phyloP scores from a whole-genome alignment of 2,329 filamentous ascomycete species.

The Didymella exigua region DNA sequence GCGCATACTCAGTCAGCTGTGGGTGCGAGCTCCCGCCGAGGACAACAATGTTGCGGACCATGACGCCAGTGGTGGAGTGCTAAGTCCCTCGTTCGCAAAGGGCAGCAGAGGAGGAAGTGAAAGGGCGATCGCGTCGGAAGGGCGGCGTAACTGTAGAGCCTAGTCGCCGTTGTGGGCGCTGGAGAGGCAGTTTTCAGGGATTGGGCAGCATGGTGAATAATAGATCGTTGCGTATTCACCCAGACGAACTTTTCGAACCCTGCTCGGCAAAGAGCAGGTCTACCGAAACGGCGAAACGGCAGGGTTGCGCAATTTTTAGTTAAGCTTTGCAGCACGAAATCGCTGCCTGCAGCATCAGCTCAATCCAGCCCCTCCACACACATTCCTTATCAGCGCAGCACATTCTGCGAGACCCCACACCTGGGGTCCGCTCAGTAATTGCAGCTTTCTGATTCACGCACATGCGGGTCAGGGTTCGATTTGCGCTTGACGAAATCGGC shows the following conservation, averaged over 20 bases:
- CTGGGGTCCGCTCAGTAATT: constrained; percentile 2
- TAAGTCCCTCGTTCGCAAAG: constrained; percentile 8
- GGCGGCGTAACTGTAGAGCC: constrained; percentile 14
- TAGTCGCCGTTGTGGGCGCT: constrained; percentile 33
- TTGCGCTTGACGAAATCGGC: constrained; percentile 1
- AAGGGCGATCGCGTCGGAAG: constrained; percentile 9
- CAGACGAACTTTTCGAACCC: constrained; percentile 36
- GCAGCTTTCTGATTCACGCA: constrained; percentile 6
- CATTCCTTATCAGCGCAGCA: constrained; percentile 4
- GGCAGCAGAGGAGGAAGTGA: constrained; percentile 13
- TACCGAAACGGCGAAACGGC: constrained; percentile 26
- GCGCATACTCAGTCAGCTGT: constrained; percentile 69
- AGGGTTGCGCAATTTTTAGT: constrained; percentile 27
- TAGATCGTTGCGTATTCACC: constrained; percentile 22
- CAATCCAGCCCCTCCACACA: constrained; percentile 1
- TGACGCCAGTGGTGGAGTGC: constrained; percentile 48
- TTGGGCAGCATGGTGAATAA: constrained; percentile 44
- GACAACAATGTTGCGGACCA: constrained; percentile 95
- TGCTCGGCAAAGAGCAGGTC: constrained; percentile 20
- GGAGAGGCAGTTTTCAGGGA: constrained; percentile 36
- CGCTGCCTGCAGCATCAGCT: constrained; percentile 17
- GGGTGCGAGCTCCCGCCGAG: constrained; percentile 94
- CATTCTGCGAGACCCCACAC: neutral
- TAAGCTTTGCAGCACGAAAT: constrained; percentile 31
- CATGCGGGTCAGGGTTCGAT: neutral